Conservation (phyloP, 148 eudicot species). For the Gaultheria prostrata region DNA sequence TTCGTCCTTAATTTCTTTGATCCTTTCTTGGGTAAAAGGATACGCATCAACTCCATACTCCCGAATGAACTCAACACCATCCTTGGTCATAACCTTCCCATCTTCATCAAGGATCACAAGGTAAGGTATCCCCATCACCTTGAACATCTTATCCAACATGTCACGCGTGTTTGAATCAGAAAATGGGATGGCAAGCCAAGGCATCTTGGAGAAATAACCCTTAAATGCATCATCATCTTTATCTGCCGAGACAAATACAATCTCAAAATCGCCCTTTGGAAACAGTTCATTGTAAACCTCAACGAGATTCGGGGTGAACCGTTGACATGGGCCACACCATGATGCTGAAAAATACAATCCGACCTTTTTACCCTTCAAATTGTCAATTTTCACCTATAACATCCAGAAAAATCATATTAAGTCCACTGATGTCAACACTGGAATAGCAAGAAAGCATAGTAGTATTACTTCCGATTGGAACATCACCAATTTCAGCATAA, state of each 20-base stretch:
- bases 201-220: constrained; percentile 25
- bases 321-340: constrained; percentile 28
- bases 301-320: constrained; percentile 22
- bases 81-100: constrained; percentile 17
- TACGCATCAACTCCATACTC: constrained; percentile 22
- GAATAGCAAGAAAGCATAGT: no score
- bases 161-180: constrained; percentile 22
- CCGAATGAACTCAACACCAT: constrained; percentile 18
- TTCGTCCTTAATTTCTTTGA: constrained; percentile 34
- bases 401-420: not conserved
- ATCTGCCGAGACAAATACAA: constrained; percentile 20
- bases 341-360: constrained; percentile 27
- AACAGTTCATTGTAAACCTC: constrained; percentile 18
- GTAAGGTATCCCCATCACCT: constrained; percentile 26
- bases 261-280: constrained; percentile 21
- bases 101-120: constrained; percentile 22
- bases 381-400: constrained; percentile 20
- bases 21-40: constrained; percentile 22
- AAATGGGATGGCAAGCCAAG: constrained; percentile 30
- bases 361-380: constrained; percentile 19
- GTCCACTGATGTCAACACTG: not conserved
- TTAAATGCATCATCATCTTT: constrained; percentile 18
- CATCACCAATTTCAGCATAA: not conserved
- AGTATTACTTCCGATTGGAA: not conserved
- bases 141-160: constrained; percentile 11